Base-by-base conservation (phyloP, 2,329 filamentous ascomycete species). In the Neonectria sp. region DNA sequence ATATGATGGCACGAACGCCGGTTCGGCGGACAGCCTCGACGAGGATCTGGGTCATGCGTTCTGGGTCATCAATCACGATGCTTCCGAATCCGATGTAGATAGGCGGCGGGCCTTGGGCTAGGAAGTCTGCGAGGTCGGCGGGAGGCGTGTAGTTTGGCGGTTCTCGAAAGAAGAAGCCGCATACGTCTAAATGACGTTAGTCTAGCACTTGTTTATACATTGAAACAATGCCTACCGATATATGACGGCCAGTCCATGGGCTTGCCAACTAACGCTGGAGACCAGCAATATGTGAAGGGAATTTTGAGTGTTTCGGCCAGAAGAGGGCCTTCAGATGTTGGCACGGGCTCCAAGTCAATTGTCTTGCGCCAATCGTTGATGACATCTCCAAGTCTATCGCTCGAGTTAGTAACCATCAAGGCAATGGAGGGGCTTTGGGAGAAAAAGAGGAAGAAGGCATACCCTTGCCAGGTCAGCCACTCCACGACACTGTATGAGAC, bases 281-380 rank as follows among this genome's bases (percentile, higher is more conserved):
- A 92, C 92, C 93, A 95, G 77, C 92, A 93, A 73, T 95, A 95
- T 0, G 93, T 94, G 65, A 91, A 92, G 0, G 93, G 93, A 6
- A 95, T 86, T 49, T 86, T 85, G 21, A 95, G 79, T 7, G 91
- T 88, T 57, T 89, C 88, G 1, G 93, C 80, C 79, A 95, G 88
- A 21, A 90, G 89, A 6, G 92, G 92, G 1, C 91, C 93, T 83
- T 91, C 93, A 46, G 93, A 88, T 24, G 67, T 55, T 6, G 68
- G 65, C 1, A 71, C 60, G n/a, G 63, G 57, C 0, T 73, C 72
- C 0, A 73, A 37, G 7, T 68, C 68, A 9, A 73, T 59, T 0
- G 65, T 58, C 9, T 53, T 57, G 24, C 71, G 68, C 70, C 68
- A 74, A 4, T 65, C 49, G 2, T 74, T 74, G 4, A 74, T 74